Base-by-base conservation (phyloP, 768 basidiomycete genomes). In the Tubosaeta brunneosetosa region DNA sequence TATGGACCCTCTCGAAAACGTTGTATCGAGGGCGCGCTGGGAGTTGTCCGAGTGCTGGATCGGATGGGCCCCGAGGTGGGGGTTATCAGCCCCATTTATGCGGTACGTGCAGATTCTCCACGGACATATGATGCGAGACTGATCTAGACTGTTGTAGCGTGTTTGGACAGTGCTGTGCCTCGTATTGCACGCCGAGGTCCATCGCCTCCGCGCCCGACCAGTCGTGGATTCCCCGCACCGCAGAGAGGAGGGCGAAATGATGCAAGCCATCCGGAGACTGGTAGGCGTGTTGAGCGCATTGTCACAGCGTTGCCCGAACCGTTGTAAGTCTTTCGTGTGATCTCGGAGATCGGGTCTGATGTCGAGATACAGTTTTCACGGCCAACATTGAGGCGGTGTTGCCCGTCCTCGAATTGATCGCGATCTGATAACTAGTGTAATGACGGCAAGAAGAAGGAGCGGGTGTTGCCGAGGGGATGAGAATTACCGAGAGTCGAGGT, bases 81-180 rank as follows among this genome's bases (percentile, higher is more conserved):
- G 11, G 1, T 33, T 1, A 43, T 59, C 6, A 59, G 58, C 34
- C 62, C 66, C 0, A 40, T 61, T 9, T 66, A 64, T 31, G 44
- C 56, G 14, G 64, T 63, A 41, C 8, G 36, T 48, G 10, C n/a
- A 6, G 10, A n/a, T 13, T 16, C 1, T 1, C 17, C 1, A 12
- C 22, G 0, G 27, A 2, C 46, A 33, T 25, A 4, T 36, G 45
- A 46, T n/a, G 25, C 3, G 13, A 19, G 17, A 32, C 14, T 55
- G 44, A 61, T 45, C 6, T 26, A 8, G 11, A 10, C 11, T 22
- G n/a, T 29, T 12, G 6, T 17, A 68, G 67, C 49, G 53, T 8
- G 57, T 63, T 27, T 68, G 67, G 68, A 63, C 59, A 1, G 51
- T 36, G 1, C 27, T 60, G 29, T 63, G 58, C 34, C 56, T 65